Evolutionary conservation across 1,284 basidiomycete species (phyloP).

Genomic region (Naganishia cerealis): DNA sequence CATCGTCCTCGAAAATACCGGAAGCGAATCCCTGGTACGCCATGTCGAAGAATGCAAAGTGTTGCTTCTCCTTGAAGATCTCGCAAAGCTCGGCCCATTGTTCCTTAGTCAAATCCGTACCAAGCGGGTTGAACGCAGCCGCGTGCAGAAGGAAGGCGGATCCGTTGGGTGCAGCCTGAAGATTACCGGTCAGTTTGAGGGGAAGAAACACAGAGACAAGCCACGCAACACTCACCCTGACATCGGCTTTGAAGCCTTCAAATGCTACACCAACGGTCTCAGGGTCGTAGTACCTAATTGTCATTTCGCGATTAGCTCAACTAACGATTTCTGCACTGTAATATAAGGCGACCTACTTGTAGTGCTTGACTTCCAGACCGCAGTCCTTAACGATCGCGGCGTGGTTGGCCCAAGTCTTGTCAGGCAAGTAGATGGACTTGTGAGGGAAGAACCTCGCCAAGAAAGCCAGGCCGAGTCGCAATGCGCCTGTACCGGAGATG

Average conservation of each 20-base stretch:
- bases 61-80: constrained; percentile 67
- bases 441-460: constrained; percentile 85
- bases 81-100: constrained; percentile 93
- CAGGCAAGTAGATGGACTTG: constrained; percentile 89
- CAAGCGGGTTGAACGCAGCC: constrained; percentile 97
- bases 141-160: constrained; percentile 60
- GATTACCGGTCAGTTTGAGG: neutral
- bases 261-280: constrained; percentile 92
- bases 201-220: neutral
- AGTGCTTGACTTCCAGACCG: constrained; percentile 86
- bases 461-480: constrained; percentile 94
- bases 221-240: constrained; percentile 61
- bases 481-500: constrained; percentile 96
- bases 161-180: constrained; percentile 55
- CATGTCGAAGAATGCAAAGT: constrained; percentile 64
- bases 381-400: constrained; percentile 81
- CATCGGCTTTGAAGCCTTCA: constrained; percentile 81
- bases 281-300: constrained; percentile 78
- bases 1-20: constrained; percentile 82
- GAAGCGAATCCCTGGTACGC: constrained; percentile 96
- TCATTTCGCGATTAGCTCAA: too few species aligned
- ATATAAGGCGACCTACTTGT: constrained; percentile 57
- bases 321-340: neutral
- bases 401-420: constrained; percentile 98
- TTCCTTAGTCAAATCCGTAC: constrained; percentile 87